phyloP scores from a whole-genome alignment of 169 alveolate genomes.

The Eimeria brunetti region DNA sequence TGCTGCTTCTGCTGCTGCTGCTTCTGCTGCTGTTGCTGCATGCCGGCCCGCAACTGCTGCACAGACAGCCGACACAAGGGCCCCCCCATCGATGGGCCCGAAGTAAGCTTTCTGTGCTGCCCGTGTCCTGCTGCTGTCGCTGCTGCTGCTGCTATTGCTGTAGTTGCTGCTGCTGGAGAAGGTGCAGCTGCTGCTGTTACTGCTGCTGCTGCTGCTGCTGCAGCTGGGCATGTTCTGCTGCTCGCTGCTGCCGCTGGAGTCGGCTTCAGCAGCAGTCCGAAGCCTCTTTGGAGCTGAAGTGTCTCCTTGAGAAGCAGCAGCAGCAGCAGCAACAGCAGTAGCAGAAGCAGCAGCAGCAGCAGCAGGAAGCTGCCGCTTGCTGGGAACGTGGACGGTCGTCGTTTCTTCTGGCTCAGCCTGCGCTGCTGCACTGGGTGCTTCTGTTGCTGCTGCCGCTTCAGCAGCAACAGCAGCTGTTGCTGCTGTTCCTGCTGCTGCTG shows the following conservation, averaged over 20 bases:
- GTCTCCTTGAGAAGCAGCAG: background rate
- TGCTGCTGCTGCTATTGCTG: background rate
- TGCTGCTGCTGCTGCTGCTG: background rate
- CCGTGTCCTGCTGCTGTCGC: conserved; percentile 1
- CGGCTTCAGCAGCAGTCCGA: background rate
- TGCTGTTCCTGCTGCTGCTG: background rate
- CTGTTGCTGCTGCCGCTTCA: background rate
- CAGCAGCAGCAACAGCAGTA: conserved; percentile 16
- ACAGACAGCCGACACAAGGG: too few species aligned
- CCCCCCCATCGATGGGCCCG: too few species aligned
- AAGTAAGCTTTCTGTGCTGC: background rate
- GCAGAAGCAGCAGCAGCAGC: conserved; percentile 21
- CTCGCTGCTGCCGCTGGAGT: background rate
- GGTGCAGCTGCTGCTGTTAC: background rate
- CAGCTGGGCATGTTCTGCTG: conserved; percentile 14
- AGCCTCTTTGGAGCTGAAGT: background rate
- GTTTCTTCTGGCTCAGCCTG: too few species aligned
- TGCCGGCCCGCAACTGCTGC: too few species aligned
- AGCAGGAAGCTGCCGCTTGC: conserved; percentile 9
- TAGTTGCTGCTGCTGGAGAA: background rate
- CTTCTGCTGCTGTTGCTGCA: background rate
- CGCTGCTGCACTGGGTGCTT: background rate
- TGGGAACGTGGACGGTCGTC: too few species aligned
- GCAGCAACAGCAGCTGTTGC: background rate
- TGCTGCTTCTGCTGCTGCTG: background rate